Percentiles rank a stretch among this genome's conserved stretches.
phyloP scores from a whole-genome alignment of 129 eudicot species.

The Flaveria brownii region DNA sequence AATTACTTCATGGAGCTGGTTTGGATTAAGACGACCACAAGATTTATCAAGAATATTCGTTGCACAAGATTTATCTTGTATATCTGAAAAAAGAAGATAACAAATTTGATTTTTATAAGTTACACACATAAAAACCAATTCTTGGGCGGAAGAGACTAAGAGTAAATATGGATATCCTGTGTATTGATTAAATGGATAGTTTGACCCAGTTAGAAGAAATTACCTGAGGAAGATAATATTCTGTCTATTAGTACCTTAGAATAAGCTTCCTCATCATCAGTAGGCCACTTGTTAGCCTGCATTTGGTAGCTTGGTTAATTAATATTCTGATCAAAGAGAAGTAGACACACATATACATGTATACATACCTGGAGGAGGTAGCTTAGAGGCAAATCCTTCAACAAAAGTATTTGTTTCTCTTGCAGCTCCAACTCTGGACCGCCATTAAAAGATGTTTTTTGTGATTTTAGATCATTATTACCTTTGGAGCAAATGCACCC shows the following conservation, averaged over 20 bases:
- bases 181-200: too few species aligned
- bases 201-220: too few species aligned
- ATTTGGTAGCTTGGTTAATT: neutral
- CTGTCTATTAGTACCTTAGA: too few species aligned
- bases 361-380: neutral
- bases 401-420: too few species aligned
- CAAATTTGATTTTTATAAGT: too few species aligned
- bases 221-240: too few species aligned
- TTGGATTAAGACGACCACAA: constrained; percentile 12
- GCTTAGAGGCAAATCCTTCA: neutral
- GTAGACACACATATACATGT: neutral
- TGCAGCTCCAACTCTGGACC: too few species aligned
- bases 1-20: constrained; percentile 6
- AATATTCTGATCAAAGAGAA: neutral
- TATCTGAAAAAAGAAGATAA: neutral
- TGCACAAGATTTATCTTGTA: neutral
- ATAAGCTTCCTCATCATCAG: neutral
- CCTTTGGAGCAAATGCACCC: neutral
- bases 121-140: neutral
- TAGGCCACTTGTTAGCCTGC: neutral
- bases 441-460: neutral
- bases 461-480: neutral
- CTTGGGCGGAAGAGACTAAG: too few species aligned
- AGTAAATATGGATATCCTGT: too few species aligned
- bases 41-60: neutral